Base-by-base conservation (phyloP, 2,329 filamentous ascomycete species). In the Teratosphaeria nubilosa region DNA sequence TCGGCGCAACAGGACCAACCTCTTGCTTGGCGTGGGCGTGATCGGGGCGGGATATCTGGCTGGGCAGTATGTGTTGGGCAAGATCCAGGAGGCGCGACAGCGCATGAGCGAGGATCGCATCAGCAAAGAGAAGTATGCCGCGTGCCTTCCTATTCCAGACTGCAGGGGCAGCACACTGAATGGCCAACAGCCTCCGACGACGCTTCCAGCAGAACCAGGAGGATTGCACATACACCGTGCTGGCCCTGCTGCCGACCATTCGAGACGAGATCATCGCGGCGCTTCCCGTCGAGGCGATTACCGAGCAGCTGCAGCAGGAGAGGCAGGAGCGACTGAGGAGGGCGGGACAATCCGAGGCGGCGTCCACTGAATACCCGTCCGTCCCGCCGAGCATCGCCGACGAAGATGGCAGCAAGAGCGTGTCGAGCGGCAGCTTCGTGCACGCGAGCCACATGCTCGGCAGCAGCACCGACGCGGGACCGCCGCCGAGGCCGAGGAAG, bases 121-220 rank as follows among this genome's bases (percentile, higher is more conserved):
- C 72, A 89, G 92, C 56, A 91, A 92, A 73, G 94, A 99, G 77
- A 99, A 99, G 92, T 96, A 77, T 67, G 83, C 69, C 10, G 56
- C 37, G 37, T 16, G 37, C 14, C 53, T 37, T 50, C 14, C 14
- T 30, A 14, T 25, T 5, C 2, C 3, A 51, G 34, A 1, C 7
- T 6, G 10, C 9, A 24, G 25, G 22, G 20, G 45, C 22, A 55
- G 9, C 45, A 41, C n/a, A 65, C 55, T 59, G 41, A 56, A 45
- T 31, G 52, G 30, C 50, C 22, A 11, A 54, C 68, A 97, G 92
- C 74, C 83, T 99, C 61, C 91, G 91, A 55, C 88, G 94, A 59
- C 88, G 94, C 70, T 99, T 99, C 76, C 90, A 97, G 74, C 94
- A 99, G 75, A 99, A 99, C 74, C 94, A 99, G 73, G 92, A 96